phyloP scores from a whole-genome alignment of 352 stramenopile genomes.

The Pythium scleroteichum region DNA sequence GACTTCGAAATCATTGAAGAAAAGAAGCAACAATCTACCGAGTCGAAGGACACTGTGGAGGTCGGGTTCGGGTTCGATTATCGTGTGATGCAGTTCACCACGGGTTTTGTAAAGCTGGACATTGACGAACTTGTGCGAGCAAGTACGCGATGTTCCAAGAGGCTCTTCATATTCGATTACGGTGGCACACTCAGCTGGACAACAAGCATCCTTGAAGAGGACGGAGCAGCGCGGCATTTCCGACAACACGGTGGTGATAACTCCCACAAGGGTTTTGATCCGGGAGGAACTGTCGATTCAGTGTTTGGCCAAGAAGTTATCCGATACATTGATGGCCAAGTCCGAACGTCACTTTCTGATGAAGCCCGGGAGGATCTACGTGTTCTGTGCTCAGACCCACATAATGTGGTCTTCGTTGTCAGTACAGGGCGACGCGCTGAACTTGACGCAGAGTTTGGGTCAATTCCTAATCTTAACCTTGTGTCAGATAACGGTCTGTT shows the following conservation, averaged over 20 bases:
- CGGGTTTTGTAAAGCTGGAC: constrained; percentile 92
- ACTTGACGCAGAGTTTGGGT: constrained; percentile 40
- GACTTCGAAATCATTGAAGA: constrained; percentile 90
- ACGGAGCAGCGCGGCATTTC: constrained; percentile 34
- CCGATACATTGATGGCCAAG: constrained; percentile 66
- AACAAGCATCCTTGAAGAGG: constrained; percentile 62
- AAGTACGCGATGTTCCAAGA: constrained; percentile 54
- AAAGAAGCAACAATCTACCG: constrained; percentile 34
- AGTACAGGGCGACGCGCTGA: constrained; percentile 61
- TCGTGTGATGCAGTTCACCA: constrained; percentile 94
- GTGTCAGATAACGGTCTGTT: constrained; percentile 75
- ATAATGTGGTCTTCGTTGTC: constrained; percentile 69
- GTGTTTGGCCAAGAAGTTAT: constrained; percentile 36
- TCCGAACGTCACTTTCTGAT: constrained; percentile 61
- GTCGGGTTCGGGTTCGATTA: constrained; percentile 97
- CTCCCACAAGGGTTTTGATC: too few species aligned
- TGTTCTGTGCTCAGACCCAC: constrained; percentile 55
- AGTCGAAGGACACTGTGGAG: constrained; percentile 68
- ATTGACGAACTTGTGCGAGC: constrained; percentile 85
- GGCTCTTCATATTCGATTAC: constrained; percentile 98
- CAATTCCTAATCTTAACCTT: constrained; percentile 44
- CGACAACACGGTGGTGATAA: constrained; percentile 21
- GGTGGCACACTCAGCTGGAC: constrained; percentile 93
- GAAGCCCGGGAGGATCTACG: constrained; percentile 56
- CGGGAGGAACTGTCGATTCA: too few species aligned